A percentile compares a stretch with the other conserved stretches of the same genome.
These are phyloP conservation scores for Aplosporella prunicola DNA, from an alignment of 2,329 filamentous ascomycete species.

Conservation along the genomic window DNA sequence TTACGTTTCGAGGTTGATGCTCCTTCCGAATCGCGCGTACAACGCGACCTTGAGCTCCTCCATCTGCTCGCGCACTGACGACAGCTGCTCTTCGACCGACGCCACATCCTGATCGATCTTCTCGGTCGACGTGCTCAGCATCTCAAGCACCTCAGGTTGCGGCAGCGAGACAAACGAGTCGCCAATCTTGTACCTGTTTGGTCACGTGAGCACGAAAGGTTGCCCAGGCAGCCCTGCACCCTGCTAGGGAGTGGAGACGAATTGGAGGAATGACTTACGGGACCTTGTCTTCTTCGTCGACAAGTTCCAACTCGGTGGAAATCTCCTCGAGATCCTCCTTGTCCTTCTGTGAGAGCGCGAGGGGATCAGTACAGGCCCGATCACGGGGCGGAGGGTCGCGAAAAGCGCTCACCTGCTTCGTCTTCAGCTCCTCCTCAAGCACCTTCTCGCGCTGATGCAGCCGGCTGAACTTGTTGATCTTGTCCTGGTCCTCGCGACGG, in stretches of 20 bases:
- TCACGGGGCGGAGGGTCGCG: too few relatives aligned
- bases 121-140: slow-evolving; percentile 63
- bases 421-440: slow-evolving; percentile 70
- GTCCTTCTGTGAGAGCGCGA: slow-evolving; percentile 65
- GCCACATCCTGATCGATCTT: slow-evolving; percentile 69
- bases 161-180: slow-evolving; percentile 88
- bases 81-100: slow-evolving; percentile 66
- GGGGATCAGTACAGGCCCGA: too few relatives aligned
- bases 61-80: slow-evolving; percentile 75
- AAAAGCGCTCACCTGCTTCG: slow-evolving; percentile 56
- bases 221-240: too few relatives aligned
- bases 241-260: too few relatives aligned
- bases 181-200: slow-evolving; percentile 80
- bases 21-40: slow-evolving; percentile 89
- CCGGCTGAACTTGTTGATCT: slow-evolving; percentile 95
- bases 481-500: slow-evolving; percentile 92
- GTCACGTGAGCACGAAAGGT: slow-evolving; percentile 4
- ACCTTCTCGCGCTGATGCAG: slow-evolving; percentile 77
- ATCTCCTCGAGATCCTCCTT: slow-evolving; percentile 97
- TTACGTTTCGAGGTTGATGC: slow-evolving; percentile 92
- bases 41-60: slow-evolving; percentile 79
- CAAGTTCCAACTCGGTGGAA: slow-evolving; percentile 80
- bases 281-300: slow-evolving; percentile 87
- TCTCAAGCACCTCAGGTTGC: slow-evolving; percentile 74
- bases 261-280: slow-evolving; percentile 54